These are phyloP conservation scores for Exophiala mesophila DNA, from an alignment of 2,329 filamentous ascomycete genomes.

Conservation along the genomic window DNA sequence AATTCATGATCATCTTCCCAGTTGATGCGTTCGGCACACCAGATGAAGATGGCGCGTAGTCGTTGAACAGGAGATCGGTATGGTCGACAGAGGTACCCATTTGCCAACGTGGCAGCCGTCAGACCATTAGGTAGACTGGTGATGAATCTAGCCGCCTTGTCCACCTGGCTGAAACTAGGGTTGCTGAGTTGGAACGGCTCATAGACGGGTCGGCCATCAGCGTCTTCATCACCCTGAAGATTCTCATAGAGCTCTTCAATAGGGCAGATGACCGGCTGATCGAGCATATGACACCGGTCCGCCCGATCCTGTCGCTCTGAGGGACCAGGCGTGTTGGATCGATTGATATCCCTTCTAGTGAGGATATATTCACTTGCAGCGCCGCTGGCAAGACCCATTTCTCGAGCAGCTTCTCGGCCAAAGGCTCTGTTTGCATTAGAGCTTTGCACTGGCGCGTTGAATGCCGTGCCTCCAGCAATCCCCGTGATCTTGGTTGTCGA, in stretches of 20 bases:
- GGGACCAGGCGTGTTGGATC: conserved; percentile 85
- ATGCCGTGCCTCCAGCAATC: conserved; percentile 48
- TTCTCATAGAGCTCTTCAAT: conserved; percentile 82
- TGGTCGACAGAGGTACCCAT: conserved; percentile 87
- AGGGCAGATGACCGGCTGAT: conserved; percentile 79
- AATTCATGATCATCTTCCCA: conserved; percentile 96
- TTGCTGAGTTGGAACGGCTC: conserved; percentile 62
- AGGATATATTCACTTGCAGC: conserved; percentile 82
- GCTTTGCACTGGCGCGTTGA: conserved; percentile 24
- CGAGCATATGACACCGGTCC: conserved; percentile 91
- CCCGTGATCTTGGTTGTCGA: conserved; percentile 50
- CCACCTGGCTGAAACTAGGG: conserved; percentile 79
- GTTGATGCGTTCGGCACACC: conserved; percentile 88
- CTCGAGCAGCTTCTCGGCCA: conserved; percentile 55
- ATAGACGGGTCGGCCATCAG: conserved; percentile 74
- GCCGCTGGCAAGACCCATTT: conserved; percentile 61
- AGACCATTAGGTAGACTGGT: conserved; percentile 75
- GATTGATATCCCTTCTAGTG: conserved; percentile 88
- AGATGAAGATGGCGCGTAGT: conserved; percentile 90
- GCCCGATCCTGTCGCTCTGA: conserved; percentile 80
- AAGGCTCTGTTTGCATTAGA: conserved; percentile 31
- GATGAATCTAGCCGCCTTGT: conserved; percentile 92
- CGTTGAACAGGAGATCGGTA: conserved; percentile 92
- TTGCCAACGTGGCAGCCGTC: conserved; percentile 75
- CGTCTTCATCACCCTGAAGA: conserved; percentile 83